Conservation (phyloP, 108 stramenopile genomes). For the Pseudonitzschia multiseries region DNA sequence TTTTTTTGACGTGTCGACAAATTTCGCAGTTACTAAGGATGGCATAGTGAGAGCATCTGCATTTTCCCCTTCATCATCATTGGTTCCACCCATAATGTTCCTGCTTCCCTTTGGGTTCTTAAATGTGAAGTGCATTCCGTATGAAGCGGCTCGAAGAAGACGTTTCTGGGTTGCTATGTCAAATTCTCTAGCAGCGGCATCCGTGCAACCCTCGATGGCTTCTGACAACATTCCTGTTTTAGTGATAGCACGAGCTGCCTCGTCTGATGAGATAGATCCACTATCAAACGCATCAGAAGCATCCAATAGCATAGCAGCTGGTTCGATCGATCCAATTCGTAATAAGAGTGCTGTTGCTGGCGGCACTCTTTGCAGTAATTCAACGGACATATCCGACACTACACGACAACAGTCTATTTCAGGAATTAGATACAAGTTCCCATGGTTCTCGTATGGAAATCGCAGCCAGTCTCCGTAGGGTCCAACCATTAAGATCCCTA, state of each 20-base stretch:
- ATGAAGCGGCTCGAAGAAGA: conserved; percentile 90
- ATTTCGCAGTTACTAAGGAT: conserved; percentile 51
- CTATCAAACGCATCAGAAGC: conserved; percentile 93
- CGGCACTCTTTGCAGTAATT: conserved; percentile 92
- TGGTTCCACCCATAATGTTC: conserved; percentile 48
- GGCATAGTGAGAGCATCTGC: conserved; percentile 40
- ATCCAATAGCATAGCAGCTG: conserved; percentile 91
- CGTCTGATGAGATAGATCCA: conserved; percentile 81
- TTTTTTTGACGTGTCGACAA: conserved; percentile 77
- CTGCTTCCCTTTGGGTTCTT: conserved; percentile 38
- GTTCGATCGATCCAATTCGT: conserved; percentile 90
- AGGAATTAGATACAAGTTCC: conserved; percentile 77
- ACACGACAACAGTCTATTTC: conserved; percentile 96
- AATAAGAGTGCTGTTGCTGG: conserved; percentile 83
- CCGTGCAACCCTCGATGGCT: conserved; percentile 83
- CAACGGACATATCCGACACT: conserved; percentile 72
- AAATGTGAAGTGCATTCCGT: conserved; percentile 90
- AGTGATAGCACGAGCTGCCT: conserved; percentile 72
- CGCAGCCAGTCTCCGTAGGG: conserved; percentile 96
- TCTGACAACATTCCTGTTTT: conserved; percentile 62
- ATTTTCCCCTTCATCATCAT: conserved; percentile 15
- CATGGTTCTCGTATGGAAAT: conserved; percentile 74
- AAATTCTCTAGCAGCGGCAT: conserved; percentile 87
- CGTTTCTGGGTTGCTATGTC: conserved; percentile 84
- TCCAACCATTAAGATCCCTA: conserved; percentile 93